Evolutionary conservation across 257 asterid genomes (phyloP).

Genomic region (Jacaranda mimosifolia): DNA sequence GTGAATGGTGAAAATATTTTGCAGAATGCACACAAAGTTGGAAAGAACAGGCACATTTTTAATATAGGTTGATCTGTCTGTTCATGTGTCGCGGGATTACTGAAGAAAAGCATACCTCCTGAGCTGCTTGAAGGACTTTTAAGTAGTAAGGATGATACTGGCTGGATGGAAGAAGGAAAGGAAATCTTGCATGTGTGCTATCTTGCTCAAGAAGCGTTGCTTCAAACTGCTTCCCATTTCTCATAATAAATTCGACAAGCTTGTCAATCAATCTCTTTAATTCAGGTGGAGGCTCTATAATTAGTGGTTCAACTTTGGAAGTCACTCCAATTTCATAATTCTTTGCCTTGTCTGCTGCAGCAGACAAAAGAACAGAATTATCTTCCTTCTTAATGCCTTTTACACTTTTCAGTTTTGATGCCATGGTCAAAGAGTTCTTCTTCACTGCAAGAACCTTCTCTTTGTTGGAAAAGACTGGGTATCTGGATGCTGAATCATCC

Average conservation of each 20-base stretch:
- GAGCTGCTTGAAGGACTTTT: conserved; percentile 67
- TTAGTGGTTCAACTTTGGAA: conserved; percentile 48
- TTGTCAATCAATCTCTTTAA: conserved; percentile 74
- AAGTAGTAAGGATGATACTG: conserved; percentile 84
- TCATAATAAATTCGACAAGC: conserved; percentile 76
- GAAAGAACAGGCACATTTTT: not conserved
- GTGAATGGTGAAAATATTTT: not conserved
- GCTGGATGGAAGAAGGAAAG: conserved; percentile 84
- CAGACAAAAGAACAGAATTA: conserved; percentile 42
- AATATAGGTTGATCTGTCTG: too few species aligned
- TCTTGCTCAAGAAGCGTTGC: conserved; percentile 83
- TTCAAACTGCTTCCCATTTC: conserved; percentile 91
- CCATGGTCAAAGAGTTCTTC: conserved; percentile 59
- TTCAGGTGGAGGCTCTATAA: conserved; percentile 88
- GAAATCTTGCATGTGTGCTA: conserved; percentile 67
- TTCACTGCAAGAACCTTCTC: conserved; percentile 59
- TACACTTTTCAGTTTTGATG: conserved; percentile 52
- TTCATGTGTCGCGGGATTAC: not conserved
- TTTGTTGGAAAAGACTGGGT: conserved; percentile 50
- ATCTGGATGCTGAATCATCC: conserved; percentile 44
- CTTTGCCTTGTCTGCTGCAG: conserved; percentile 49
- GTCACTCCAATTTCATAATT: conserved; percentile 34
- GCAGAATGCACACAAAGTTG: not conserved
- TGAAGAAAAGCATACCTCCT: conserved; percentile 62
- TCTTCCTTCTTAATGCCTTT: conserved; percentile 46